These are phyloP conservation scores for Naganishia kalamii DNA, from an alignment of 768 basidiomycete species.

Conservation along the genomic window DNA sequence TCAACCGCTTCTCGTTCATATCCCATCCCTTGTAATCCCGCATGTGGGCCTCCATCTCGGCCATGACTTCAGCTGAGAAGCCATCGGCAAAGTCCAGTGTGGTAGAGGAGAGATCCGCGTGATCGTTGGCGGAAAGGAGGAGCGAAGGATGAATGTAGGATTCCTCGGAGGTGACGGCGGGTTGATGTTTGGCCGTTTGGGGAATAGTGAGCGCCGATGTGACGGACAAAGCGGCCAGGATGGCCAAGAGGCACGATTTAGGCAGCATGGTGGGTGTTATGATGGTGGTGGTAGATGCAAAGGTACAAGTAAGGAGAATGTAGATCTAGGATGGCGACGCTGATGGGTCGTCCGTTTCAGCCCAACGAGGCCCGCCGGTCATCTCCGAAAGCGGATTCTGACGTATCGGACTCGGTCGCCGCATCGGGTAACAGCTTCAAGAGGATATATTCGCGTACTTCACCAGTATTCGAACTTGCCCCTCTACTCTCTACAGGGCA, in stretches of 20 bases:
- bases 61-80: not conserved
- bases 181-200: not conserved
- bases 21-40: constrained; percentile 18
- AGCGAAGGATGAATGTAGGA: constrained; percentile 17
- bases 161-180: not conserved
- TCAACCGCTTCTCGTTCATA: constrained; percentile 19
- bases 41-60: constrained; percentile 13
- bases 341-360: not conserved
- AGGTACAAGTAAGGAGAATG: not conserved
- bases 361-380: not conserved
- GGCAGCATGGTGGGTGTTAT: constrained; percentile 28
- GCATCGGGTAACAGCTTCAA: not conserved
- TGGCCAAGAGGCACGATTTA: constrained; percentile 27
- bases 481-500: too few species aligned
- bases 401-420: not conserved
- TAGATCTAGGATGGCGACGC: not conserved
- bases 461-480: too few species aligned
- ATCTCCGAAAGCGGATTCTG: not conserved
- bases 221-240: not conserved
- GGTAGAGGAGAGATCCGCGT: not conserved
- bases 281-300: not conserved
- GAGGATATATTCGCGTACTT: too few species aligned
- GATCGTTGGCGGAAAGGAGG: constrained; percentile 11
- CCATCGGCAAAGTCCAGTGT: not conserved
- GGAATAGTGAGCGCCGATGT: constrained; percentile 6